A percentile compares a stretch with the other conserved stretches of the same genome.
These are phyloP conservation scores for Pythium chondricola DNA, from an alignment of 352 stramenopile species.

Conservation along the genomic window DNA sequence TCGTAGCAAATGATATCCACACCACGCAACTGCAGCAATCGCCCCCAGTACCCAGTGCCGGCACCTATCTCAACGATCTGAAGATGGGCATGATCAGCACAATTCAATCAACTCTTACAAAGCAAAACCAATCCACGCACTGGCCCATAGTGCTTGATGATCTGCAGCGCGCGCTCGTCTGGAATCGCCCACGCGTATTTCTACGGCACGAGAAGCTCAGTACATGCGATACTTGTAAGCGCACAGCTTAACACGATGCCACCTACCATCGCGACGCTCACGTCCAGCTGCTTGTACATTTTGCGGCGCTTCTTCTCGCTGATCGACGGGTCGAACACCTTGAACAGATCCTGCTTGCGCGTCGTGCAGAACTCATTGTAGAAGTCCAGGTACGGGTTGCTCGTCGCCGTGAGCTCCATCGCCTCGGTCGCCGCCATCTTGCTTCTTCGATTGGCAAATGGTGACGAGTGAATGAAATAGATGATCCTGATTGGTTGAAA, in stretches of 20 bases:
- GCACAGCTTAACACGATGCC: not conserved
- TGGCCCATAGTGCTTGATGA: slow-evolving; percentile 89
- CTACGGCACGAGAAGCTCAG: slow-evolving; percentile 21
- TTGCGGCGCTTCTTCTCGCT: slow-evolving; percentile 56
- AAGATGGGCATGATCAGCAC: slow-evolving; percentile 1
- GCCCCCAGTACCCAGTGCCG: slow-evolving; percentile 86
- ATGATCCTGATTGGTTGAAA: too few species aligned
- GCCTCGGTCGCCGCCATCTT: slow-evolving; percentile 16
- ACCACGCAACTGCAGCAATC: slow-evolving; percentile 66
- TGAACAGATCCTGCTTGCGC: slow-evolving; percentile 46
- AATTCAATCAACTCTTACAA: slow-evolving; percentile 5
- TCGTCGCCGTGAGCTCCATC: slow-evolving; percentile 47
- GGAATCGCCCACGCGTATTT: slow-evolving; percentile 92
- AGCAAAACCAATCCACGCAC: slow-evolving; percentile 20
- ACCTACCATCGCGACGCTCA: slow-evolving; percentile 73
- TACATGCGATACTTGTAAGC: not conserved
- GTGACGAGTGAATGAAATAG: too few species aligned
- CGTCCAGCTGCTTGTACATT: slow-evolving; percentile 70
- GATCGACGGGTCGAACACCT: slow-evolving; percentile 67
- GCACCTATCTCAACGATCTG: slow-evolving; percentile 90
- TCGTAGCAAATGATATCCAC: slow-evolving; percentile 89
- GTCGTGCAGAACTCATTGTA: slow-evolving; percentile 60
- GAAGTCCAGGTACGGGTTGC: slow-evolving; percentile 82
- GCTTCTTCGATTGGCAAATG: too few species aligned
- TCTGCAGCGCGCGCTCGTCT: slow-evolving; percentile 75